Base-by-base conservation (phyloP, 768 basidiomycete genomes). In the Termitomyces sp. region DNA sequence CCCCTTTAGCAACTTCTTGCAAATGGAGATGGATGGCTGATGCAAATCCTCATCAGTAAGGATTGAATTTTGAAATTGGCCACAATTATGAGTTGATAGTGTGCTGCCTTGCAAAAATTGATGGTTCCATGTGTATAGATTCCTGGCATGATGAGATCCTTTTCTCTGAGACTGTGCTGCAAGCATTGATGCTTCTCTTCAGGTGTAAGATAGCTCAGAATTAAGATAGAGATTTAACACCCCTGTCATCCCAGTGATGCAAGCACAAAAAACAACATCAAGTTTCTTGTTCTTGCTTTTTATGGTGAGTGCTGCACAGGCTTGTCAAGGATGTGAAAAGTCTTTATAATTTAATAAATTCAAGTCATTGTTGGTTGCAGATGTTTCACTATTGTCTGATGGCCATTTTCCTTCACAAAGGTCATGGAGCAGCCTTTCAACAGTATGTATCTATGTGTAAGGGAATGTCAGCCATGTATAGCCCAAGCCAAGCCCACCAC, bases 161-260 rank as follows among this genome's bases (percentile, higher is more conserved):
- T 65, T 59, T 2, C 69, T 69, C 25, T 59, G 54, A 21, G 67
- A 54, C 53, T 64, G 69, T 35, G 73, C 57, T 3, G 62, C 61
- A 56, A 72, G 21, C 44, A 69, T 19, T 2, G 72, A 76, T 12
- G 72, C 64, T 30, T 72, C 47, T 10, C 61, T 48, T 71, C 72
- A 73, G 19, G 71, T 62, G 48, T 66, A 73, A 0, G 61, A 60
- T 0, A 72, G 54, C 17, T 67, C 55, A 0, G 65, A 51, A 52
- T 74, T 67, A 16, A 76, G 65, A 54, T 72, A 73, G 1, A 76
- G 53, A 35, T 51, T 51, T 5, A 40, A 16, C 4, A 17, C 17
- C 0, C 39, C 39, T 6, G 27, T 16, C 25, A 74, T 74, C 8
- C 58, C 58, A 10, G 62, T 66, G 28, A 74, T 64, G 6, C 63